Base-by-base conservation (phyloP, 805 yeast species). In the Candida nitratophila region DNA sequence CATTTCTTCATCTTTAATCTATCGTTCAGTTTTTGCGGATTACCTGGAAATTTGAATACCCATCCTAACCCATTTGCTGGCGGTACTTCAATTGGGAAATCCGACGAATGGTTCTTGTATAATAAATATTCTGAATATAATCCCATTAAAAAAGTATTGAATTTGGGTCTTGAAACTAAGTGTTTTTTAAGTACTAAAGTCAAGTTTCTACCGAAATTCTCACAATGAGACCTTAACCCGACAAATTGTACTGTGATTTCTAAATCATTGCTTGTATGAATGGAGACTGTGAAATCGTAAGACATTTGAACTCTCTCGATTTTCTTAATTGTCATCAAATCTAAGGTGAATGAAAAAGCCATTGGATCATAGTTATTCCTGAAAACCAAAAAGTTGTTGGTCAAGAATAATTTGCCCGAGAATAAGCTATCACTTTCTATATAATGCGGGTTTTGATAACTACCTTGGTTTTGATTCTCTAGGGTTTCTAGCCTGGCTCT, bases 1-100 rank as follows among this genome's bases (percentile, higher is more conserved):
- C 99, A 93, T 43, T 89, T 69, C 53, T 91, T 82, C 76, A 91
- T 77, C 52, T 90, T 91, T 5, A 89, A 71, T 53, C 86, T 83
- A 57, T 91, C 97, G 44, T 87, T 77, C 41, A 79, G 66, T 47
- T 80, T 81, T 47, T 75, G 76, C 3, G 95, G 76, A 59, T 87
- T 88, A 0, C 99, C 99, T 0, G 99, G 99, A 59, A 82, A 93
- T 50, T 86, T 83, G 65, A 81, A 91, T 12, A 66, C 65, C 56
- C 84, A 76, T 0, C 99, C 99, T 21, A 93, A 68, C 0, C 99
- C 99, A 21, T 95, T 95, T 9, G 70, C 66, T 0, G 95, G 89
- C 0, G 88, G 78, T 4, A 59, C 58, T 1, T 72, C 71, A 10
- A 78, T 63, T 30, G 61, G 59, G 43, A 74, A 74, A 31, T 56